Evolutionary conservation across 1,284 basidiomycete species (phyloP).

Genomic region (Ustilago vetiveriae): DNA sequence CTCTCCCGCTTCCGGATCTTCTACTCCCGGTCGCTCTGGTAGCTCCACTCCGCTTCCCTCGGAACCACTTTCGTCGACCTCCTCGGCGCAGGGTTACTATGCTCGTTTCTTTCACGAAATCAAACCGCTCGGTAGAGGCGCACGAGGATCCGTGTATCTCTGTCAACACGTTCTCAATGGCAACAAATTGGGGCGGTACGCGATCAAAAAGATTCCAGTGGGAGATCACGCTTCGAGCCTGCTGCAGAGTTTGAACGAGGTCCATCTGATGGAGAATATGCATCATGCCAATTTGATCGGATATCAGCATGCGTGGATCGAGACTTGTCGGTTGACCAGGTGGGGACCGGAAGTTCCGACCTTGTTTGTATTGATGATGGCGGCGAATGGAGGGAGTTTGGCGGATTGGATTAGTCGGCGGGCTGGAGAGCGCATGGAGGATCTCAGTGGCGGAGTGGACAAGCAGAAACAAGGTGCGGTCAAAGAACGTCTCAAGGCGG

Average conservation of each 20-base stretch:
- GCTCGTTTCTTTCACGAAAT: slow-evolving; percentile 86
- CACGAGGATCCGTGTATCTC: slow-evolving; percentile 85
- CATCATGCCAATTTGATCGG: slow-evolving; percentile 91
- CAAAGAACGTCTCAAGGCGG: slow-evolving; percentile 43
- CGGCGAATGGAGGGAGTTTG: slow-evolving; percentile 64
- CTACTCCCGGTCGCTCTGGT: too few species aligned
- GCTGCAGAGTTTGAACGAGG: slow-evolving; percentile 69
- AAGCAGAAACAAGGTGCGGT: neutral
- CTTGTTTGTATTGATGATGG: slow-evolving; percentile 64
- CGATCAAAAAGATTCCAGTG: slow-evolving; percentile 94
- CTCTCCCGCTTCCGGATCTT: slow-evolving; percentile 22
- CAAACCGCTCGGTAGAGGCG: slow-evolving; percentile 85
- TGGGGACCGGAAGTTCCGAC: slow-evolving; percentile 62
- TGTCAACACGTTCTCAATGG: slow-evolving; percentile 85
- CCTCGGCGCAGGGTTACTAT: slow-evolving; percentile 70
- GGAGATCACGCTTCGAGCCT: slow-evolving; percentile 72
- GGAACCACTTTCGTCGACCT: slow-evolving; percentile 20
- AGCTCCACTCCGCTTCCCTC: slow-evolving; percentile 17
- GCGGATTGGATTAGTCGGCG: slow-evolving; percentile 61
- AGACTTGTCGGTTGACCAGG: slow-evolving; percentile 67
- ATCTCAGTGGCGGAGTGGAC: too few species aligned
- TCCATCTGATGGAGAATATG: slow-evolving; percentile 83
- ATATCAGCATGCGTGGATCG: slow-evolving; percentile 95
- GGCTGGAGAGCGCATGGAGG: slow-evolving; percentile 18
- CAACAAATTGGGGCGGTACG: slow-evolving; percentile 76